These are phyloP conservation scores for Podospora fimiseda DNA, from an alignment of 495 filamentous ascomycete genomes.

Conservation along the genomic window DNA sequence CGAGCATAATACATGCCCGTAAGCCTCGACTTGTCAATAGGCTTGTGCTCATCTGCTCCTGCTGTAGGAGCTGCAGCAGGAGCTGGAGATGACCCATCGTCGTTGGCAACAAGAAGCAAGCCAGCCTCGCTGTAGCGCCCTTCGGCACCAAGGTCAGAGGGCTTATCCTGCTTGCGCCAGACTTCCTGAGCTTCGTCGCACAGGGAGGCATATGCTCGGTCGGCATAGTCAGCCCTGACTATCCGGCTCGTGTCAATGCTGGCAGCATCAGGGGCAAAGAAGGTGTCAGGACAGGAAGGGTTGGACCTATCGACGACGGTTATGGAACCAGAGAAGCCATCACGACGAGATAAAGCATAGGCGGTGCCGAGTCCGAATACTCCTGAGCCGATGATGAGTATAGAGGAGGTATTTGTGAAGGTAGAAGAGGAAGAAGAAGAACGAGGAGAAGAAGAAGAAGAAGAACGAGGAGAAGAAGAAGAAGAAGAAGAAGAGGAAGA, in stretches of 20 bases:
- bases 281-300: constrained; percentile 35
- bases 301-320: constrained; percentile 62
- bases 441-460: constrained; percentile 9
- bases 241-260: constrained; percentile 73
- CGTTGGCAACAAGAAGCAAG: constrained; percentile 58
- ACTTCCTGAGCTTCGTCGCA: constrained; percentile 56
- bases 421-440: constrained; percentile 11
- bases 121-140: constrained; percentile 73
- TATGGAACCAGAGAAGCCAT: constrained; percentile 52
- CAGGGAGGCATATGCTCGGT: constrained; percentile 64
- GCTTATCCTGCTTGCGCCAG: constrained; percentile 61
- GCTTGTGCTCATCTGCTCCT: constrained; percentile 14
- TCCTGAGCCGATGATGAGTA: constrained; percentile 71
- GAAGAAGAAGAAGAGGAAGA: constrained; percentile 6
- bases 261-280: constrained; percentile 63
- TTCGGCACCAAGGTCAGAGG: constrained; percentile 47
- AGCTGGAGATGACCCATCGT: background rate
- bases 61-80: constrained; percentile 3
- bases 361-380: constrained; percentile 73
- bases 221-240: constrained; percentile 75
- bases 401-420: constrained; percentile 35
- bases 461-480: constrained; percentile 1
- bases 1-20: constrained; percentile 59
- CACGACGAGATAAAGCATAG: constrained; percentile 50
- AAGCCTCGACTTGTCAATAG: constrained; percentile 31